phyloP scores from a whole-genome alignment of 106 monocot genomes.

The Dendrobium catenatum region DNA sequence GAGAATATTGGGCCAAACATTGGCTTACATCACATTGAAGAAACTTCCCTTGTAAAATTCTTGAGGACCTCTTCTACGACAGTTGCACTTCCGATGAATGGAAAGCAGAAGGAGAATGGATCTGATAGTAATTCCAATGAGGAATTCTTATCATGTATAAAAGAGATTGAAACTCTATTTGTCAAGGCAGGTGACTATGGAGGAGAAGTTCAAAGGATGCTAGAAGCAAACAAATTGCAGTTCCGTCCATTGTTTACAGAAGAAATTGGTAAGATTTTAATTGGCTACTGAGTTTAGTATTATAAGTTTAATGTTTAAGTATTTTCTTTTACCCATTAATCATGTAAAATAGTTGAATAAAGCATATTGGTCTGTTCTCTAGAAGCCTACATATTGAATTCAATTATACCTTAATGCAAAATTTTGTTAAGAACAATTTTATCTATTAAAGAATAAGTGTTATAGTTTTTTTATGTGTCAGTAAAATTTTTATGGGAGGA shows the following conservation, averaged over 20 bases:
- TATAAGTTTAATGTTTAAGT: background rate
- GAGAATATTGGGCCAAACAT: constrained; percentile 15
- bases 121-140: constrained; percentile 22
- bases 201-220: constrained; percentile 91
- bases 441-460: background rate
- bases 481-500: too few relatives aligned
- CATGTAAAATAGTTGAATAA: background rate
- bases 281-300: background rate
- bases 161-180: constrained; percentile 84
- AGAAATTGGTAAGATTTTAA: constrained; percentile 36
- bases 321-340: background rate
- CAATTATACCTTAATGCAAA: background rate
- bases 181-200: constrained; percentile 77
- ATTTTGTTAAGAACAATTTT: background rate
- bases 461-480: background rate
- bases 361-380: background rate
- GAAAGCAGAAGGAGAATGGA: constrained; percentile 14
- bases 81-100: constrained; percentile 29
- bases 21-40: constrained; percentile 25
- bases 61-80: constrained; percentile 13
- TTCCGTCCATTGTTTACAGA: constrained; percentile 49
- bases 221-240: constrained; percentile 74
- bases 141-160: constrained; percentile 51
- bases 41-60: constrained; percentile 27
- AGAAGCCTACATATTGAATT: background rate